Evolutionary conservation across 2,329 filamentous ascomycete species (phyloP), one percentile per base, ranked within the genome.

Genomic region (Penicillium palitans): DNA sequence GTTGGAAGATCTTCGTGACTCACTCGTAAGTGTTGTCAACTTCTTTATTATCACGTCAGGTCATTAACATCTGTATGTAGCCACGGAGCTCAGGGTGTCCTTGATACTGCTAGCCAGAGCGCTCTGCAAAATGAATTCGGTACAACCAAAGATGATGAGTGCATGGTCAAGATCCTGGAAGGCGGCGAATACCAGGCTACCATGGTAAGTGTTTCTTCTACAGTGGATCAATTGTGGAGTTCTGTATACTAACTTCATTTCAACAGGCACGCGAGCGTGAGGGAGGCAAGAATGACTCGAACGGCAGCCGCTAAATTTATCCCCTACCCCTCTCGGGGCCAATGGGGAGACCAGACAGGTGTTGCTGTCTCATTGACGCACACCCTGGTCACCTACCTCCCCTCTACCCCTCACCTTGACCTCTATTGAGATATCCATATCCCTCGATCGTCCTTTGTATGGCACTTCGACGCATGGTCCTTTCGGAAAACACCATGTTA

Each of bases 1-100:
- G 89, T 8, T 98, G 91, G 83, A 90, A 96, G 83, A 83, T 99
- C 71, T 96, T 96, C 71, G 81, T 89, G 44, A 96, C 92, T 37
- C 90, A 96, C 81, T 90, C 88, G 93, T 97, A 83, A 80, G 90
- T 81, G 17, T 57, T 52, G 27, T 52, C 15, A 17, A 9, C 31
- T 19, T 33, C 21, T 33, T 27, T 17, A 17, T 3, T 15, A 19
- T n/a, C 12, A 37, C 10, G 3, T 21, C 25, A 24, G 10, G n/a
- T 35, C 15, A 13, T 42, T 61, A 51, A 63, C 53, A 33, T n/a
- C 4, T n/a, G 15, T 19, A 39, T 29, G 1, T 42, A 96, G 92
- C 76, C 92, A 96, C 75, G 93, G 93, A 65, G 86, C 85, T 45
- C 91, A 96, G 75, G 93, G 93, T 57, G 84, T 87, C 59, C 80